Percentiles rank a stretch among this genome's conserved stretches.
These are phyloP conservation scores for Colletotrichum eremochloae DNA, from an alignment of 2,329 filamentous ascomycete species.

Conservation along the genomic window DNA sequence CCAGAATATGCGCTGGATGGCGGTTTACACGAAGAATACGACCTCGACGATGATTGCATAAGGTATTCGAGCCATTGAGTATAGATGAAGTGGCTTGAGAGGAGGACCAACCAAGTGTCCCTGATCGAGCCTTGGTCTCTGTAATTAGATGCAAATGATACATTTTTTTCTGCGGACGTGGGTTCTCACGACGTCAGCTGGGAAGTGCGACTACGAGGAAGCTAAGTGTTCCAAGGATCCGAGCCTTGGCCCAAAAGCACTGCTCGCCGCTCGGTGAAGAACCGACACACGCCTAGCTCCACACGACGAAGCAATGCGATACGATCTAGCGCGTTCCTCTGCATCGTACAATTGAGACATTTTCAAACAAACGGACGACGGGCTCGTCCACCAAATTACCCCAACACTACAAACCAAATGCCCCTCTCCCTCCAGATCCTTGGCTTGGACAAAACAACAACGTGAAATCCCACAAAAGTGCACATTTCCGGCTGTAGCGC, in stretches of 20 bases:
- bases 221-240: not conserved
- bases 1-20: constrained; percentile 37
- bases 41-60: constrained; percentile 41
- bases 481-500: not conserved
- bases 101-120: constrained; percentile 10
- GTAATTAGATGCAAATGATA: constrained; percentile 41
- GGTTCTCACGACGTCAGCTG: not conserved
- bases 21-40: constrained; percentile 42
- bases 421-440: constrained; percentile 21
- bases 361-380: constrained; percentile 33
- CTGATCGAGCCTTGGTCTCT: constrained; percentile 1
- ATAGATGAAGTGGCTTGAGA: constrained; percentile 27
- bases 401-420: not conserved
- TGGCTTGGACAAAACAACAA: not conserved
- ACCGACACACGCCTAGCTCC: constrained; percentile 5
- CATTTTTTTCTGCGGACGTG: constrained; percentile 5
- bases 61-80: constrained; percentile 32
- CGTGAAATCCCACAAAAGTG: not conserved
- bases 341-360: constrained; percentile 39
- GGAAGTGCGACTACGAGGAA: not conserved
- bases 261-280: constrained; percentile 20
- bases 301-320: constrained; percentile 14
- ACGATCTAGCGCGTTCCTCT: constrained; percentile 31
- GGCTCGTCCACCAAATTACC: not conserved
- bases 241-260: not conserved